Evolutionary conservation across 768 basidiomycete genomes (phyloP).

Genomic region (Boletus coccyginus): DNA sequence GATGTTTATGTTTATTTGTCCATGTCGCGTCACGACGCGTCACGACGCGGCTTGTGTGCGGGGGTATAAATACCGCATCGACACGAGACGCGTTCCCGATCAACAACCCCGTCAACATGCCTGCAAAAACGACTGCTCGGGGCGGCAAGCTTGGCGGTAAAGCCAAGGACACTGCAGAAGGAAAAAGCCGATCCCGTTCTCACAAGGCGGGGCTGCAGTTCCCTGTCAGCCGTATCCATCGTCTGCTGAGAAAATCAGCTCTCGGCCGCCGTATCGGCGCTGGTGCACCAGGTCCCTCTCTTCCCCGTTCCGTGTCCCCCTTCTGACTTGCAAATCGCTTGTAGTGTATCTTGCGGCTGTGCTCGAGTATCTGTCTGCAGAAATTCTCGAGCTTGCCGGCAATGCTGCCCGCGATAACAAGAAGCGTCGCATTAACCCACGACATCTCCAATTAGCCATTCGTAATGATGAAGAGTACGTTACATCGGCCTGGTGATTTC

Average conservation of each 20-base stretch:
- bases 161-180: conserved; percentile 39
- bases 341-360: conserved; percentile 90
- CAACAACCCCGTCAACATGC: conserved; percentile 17
- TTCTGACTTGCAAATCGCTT: neutral
- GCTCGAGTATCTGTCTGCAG: conserved; percentile 89
- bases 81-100: neutral
- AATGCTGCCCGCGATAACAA: conserved; percentile 90
- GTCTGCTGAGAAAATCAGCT: conserved; percentile 83
- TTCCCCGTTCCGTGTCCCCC: conserved; percentile 8
- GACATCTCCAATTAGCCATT: conserved; percentile 93
- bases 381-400: conserved; percentile 91
- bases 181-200: conserved; percentile 65
- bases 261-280: conserved; percentile 86
- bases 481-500: neutral
- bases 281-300: conserved; percentile 68
- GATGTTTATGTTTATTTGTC: conserved; percentile 31
- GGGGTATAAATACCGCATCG: conserved; percentile 23
- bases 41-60: conserved; percentile 27
- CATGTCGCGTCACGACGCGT: conserved; percentile 40
- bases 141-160: conserved; percentile 50
- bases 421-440: conserved; percentile 94
- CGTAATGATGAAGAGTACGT: conserved; percentile 88
- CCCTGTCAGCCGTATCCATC: conserved; percentile 90
- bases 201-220: conserved; percentile 78
- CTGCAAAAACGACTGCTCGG: conserved; percentile 28